phyloP scores from a whole-genome alignment of 2,329 filamentous ascomycete species.

The Elsinoe arachidis region DNA sequence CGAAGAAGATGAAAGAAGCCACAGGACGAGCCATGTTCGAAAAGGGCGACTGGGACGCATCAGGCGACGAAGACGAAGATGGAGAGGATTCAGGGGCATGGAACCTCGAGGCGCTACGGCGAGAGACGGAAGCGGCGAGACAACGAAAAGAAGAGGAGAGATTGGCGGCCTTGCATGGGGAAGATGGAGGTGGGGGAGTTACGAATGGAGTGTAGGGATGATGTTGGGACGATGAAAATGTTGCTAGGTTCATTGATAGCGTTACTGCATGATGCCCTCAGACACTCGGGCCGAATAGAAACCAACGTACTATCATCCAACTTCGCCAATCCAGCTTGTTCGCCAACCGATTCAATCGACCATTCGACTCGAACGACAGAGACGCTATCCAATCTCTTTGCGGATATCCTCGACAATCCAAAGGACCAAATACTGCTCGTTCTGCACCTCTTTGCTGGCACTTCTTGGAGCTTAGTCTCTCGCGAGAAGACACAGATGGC shows the following conservation, averaged over 20 bases:
- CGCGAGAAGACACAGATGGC: too few species aligned
- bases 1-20: slow-evolving; percentile 83
- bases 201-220: slow-evolving; percentile 3
- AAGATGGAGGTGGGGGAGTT: slow-evolving; percentile 13
- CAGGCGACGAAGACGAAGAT: slow-evolving; percentile 56
- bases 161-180: slow-evolving; percentile 25
- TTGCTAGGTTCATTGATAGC: slow-evolving; percentile 12
- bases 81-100: slow-evolving; percentile 55
- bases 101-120: slow-evolving; percentile 74
- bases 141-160: slow-evolving; percentile 71
- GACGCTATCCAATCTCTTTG: too few species aligned
- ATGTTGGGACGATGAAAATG: not conserved
- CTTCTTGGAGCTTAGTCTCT: too few species aligned
- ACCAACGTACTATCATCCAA: not conserved
- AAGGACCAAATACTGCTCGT: too few species aligned
- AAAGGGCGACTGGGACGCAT: slow-evolving; percentile 79
- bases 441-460: too few species aligned
- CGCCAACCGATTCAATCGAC: not conserved
- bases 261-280: slow-evolving; percentile 8
- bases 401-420: too few species aligned
- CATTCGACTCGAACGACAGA: not conserved
- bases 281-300: not conserved
- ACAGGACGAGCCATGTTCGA: slow-evolving; percentile 94
- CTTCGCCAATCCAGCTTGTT: not conserved
- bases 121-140: slow-evolving; percentile 72